Conservation (phyloP, 148 eudicot species). For the Camellia granthamiana region DNA sequence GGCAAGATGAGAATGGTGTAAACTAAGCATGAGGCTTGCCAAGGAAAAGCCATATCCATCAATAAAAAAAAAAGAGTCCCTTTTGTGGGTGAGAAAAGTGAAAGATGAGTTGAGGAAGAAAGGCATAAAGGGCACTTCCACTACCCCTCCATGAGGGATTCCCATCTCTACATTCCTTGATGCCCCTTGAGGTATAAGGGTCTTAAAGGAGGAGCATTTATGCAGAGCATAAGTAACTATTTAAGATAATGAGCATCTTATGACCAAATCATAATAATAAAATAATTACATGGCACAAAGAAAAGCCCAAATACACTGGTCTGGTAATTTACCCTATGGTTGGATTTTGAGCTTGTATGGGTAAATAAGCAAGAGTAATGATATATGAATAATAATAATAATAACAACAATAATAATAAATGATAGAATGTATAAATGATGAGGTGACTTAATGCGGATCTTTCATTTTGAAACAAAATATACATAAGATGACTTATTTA, state of each 20-base stretch:
- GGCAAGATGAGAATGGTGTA: background rate
- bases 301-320: background rate
- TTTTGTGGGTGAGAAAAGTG: slow-evolving; percentile 8
- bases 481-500: too few relatives aligned
- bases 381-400: too few relatives aligned
- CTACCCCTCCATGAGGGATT: background rate
- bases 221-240: background rate
- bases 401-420: too few relatives aligned
- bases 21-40: background rate
- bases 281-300: background rate
- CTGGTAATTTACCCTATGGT: background rate
- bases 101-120: slow-evolving; percentile 3
- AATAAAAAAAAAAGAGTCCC: too few relatives aligned
- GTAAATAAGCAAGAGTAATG: too few relatives aligned
- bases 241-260: background rate
- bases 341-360: too few relatives aligned
- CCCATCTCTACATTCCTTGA: background rate
- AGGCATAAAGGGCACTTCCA: slow-evolving; percentile 6
- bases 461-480: too few relatives aligned
- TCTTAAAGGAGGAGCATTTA: background rate
- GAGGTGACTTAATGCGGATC: too few relatives aligned
- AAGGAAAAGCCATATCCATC: background rate
- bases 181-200: background rate
- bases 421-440: too few relatives aligned
- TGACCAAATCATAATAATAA: background rate